These are phyloP conservation scores for Aspergillus thermomutatus DNA, from an alignment of 2,329 filamentous ascomycete species.

Conservation along the genomic window DNA sequence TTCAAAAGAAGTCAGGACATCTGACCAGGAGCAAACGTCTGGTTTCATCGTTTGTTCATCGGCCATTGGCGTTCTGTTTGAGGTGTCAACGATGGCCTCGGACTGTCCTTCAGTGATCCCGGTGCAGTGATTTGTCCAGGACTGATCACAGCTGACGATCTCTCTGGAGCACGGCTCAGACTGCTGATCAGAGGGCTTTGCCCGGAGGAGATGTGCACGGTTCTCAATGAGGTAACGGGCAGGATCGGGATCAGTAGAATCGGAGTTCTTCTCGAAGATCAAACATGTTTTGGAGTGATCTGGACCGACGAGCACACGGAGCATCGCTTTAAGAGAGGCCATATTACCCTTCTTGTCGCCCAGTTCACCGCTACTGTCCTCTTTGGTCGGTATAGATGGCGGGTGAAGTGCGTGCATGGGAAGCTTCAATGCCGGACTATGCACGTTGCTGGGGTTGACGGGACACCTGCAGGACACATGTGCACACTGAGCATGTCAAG, in stretches of 20 bases:
- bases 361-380: slow-evolving; percentile 26
- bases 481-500: slow-evolving; percentile 13
- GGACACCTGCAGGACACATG: slow-evolving; percentile 26
- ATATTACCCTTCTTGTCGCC: slow-evolving; percentile 7
- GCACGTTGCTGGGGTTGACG: slow-evolving; percentile 19
- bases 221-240: not conserved
- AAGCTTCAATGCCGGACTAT: slow-evolving; percentile 10
- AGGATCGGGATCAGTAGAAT: slow-evolving; percentile 2
- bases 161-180: not conserved
- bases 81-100: not conserved
- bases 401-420: slow-evolving; percentile 5
- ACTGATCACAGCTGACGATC: not conserved
- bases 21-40: slow-evolving; percentile 7
- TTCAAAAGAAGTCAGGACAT: slow-evolving; percentile 1
- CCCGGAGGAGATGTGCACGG: not conserved
- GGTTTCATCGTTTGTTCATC: slow-evolving; percentile 1
- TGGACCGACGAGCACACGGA: slow-evolving; percentile 12
- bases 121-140: slow-evolving; percentile 4
- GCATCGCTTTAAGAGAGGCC: slow-evolving; percentile 18
- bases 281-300: slow-evolving; percentile 6
- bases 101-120: not conserved
- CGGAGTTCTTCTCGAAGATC: slow-evolving; percentile 4
- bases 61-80: slow-evolving; percentile 4
- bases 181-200: slow-evolving; percentile 3
- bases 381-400: slow-evolving; percentile 6